Base-by-base conservation (phyloP, 495 filamentous ascomycete species). In the Ramalina intermedia region DNA sequence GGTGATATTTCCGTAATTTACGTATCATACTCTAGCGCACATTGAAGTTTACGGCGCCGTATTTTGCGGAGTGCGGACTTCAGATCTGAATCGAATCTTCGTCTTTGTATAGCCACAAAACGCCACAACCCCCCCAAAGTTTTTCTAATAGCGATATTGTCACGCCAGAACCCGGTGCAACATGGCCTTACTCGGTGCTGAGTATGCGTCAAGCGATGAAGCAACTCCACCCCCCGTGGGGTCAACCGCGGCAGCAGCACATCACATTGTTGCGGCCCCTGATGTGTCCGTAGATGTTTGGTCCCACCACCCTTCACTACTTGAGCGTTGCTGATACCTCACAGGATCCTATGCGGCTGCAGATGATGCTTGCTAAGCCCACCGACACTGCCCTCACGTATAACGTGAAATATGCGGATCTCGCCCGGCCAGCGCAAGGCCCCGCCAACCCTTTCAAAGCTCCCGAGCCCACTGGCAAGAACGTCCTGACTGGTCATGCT, bases 401-500 rank as follows among this genome's bases (percentile, higher is more conserved):
- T 62, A 78, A 78, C 57, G 77, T 82, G 13, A 75, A 77, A 37
- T 85, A 88, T 63, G 79, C 81, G 43, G 81, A 87, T 54, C 72
- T 94, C 35, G 70, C 74, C 26, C 76, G 80, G 37, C 80, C 84
- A 1, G 63, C 67, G 0, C 71, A 84, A 55, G 87, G 87, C 5
- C 87, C 87, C 27, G 67, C 74, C 21, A 89, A 94, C 61, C 85
- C 88, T n/a, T 86, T 85, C 68, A 80, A 81, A 61, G 55, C 69
- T 16, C 70, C 78, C 46, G 75, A 78, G 27, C 69, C 69, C 29
- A 69, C 74, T 44, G 70, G 68, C 23, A 94, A 94, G 58, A 90
- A 91, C 52, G 81, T 96, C 2, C 80, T 93, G 9, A 95, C 93
- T 0, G 91, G 91, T 5, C 80, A 76, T 58, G 93, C 93, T 0